Base-by-base conservation (phyloP, 192 early-diverging fungal species). In the Gamsiella multidivaricata region DNA sequence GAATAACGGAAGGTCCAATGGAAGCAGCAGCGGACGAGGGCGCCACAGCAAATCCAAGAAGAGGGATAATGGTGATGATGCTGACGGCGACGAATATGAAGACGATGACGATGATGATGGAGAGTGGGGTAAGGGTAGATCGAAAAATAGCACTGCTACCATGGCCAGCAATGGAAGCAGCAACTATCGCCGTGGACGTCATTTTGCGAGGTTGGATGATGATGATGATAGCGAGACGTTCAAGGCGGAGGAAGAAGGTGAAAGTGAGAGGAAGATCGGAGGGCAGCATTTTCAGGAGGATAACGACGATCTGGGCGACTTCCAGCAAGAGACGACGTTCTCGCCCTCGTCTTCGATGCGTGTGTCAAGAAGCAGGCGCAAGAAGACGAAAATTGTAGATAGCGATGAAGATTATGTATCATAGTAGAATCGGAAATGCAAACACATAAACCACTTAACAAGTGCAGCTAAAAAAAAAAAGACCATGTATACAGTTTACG, bases 391-490 rank as follows among this genome's bases (percentile, higher is more conserved):
- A 45, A 69, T 78, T 29, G 54, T 58, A 11, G 65, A 68, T 15
- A 78, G 74, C 31, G 74, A 78, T 28, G 66, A 69, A 20, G 74
- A 78, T 41, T 78, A 62, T 64, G 54, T 55, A 53, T 69, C 28
- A 43, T 65, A 54, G 33, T 8, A 25, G 29, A 61, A 29, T 23
- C 29, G 2, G 4, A 23, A 34, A 22, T 29, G 45, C 46, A 28
- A 20, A 50, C 31, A 47, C 47, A 7, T 15, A 32, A 5, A 34
- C 33, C 49, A 52, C 31, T 50, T 25, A 33, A 62, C 3, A 47
- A 29, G 12, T 18, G 45, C 14, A 55, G n/a, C 54, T 29, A 28
- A 31, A 23, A 53, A 49, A 49, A n/a, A 49, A 47, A 49, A 49
- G 20, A 22, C 9, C 20, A 49, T 11, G 45, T n/a, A n/a, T n/a